These are phyloP conservation scores for Plasmodium chabaudi DNA, from an alignment of 169 alveolate genomes.

Conservation along the genomic window DNA sequence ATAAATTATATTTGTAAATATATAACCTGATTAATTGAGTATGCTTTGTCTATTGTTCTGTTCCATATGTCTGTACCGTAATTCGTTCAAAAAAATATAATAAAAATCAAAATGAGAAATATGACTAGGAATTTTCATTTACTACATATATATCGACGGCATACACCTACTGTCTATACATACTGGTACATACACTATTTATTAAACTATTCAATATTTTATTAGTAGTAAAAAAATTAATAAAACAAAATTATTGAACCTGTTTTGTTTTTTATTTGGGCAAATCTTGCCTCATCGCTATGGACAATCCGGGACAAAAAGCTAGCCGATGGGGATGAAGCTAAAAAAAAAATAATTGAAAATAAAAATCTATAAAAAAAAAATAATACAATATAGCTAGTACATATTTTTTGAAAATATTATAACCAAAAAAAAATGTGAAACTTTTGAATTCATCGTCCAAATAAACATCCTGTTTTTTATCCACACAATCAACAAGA, in stretches of 20 bases:
- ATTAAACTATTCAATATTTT: too few relatives aligned
- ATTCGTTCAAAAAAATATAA: not conserved
- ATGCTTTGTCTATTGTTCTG: slow-evolving; percentile 65
- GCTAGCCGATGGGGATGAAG: slow-evolving; percentile 74
- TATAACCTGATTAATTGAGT: slow-evolving; percentile 66
- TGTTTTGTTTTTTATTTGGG: slow-evolving; percentile 27
- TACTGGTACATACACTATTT: not conserved
- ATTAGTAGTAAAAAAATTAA: too few relatives aligned
- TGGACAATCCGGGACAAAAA: slow-evolving; percentile 62
- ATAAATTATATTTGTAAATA: not conserved
- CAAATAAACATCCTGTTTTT: slow-evolving; percentile 53
- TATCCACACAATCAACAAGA: slow-evolving; percentile 12
- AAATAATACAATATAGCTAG: too few relatives aligned
- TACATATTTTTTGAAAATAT: not conserved
- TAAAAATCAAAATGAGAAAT: not conserved
- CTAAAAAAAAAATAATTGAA: slow-evolving; percentile 18
- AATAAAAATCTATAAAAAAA: not conserved
- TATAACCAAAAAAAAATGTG: slow-evolving; percentile 66
- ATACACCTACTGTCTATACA: not conserved
- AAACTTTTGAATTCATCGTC: slow-evolving; percentile 74
- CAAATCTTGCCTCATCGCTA: slow-evolving; percentile 58
- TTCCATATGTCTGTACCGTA: slow-evolving; percentile 40
- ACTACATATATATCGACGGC: too few relatives aligned
- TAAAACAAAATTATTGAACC: slow-evolving; percentile 16
- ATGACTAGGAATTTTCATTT: not conserved